Percentiles rank a stretch among this genome's conserved stretches.
phyloP scores from a whole-genome alignment of 768 basidiomycete species.

The Suillus spraguei region DNA sequence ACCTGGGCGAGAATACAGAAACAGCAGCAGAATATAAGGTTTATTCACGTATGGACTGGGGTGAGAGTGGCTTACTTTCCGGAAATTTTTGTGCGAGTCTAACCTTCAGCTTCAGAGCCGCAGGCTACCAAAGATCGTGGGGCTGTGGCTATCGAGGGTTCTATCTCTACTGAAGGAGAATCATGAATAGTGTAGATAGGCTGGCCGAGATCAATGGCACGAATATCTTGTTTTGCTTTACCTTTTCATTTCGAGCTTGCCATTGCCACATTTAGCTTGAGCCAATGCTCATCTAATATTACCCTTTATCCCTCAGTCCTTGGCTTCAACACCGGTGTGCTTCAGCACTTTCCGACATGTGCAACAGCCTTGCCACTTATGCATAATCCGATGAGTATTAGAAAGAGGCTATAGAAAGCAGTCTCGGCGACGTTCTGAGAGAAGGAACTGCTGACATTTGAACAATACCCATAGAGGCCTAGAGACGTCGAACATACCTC shows the following conservation, averaged over 20 bases:
- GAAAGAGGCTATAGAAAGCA: no score
- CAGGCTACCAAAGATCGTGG: conserved; percentile 48
- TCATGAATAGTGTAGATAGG: background rate
- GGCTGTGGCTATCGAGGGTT: conserved; percentile 45
- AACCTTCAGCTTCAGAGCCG: conserved; percentile 25
- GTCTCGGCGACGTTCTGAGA: no score
- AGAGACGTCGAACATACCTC: no score
- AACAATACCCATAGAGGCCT: no score
- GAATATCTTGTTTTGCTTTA: no score
- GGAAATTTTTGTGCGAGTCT: conserved; percentile 13
- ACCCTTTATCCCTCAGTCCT: background rate
- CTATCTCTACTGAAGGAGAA: conserved; percentile 25
- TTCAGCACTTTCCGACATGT: background rate
- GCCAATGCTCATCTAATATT: background rate
- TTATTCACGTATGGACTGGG: conserved; percentile 68
- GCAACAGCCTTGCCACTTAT: background rate
- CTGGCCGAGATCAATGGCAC: background rate
- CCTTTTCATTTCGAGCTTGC: background rate
- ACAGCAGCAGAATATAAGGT: conserved; percentile 27
- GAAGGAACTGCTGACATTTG: no score
- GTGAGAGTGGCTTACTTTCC: conserved; percentile 32
- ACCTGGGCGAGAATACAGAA: conserved; percentile 16
- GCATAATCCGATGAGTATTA: background rate
- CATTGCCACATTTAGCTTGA: background rate
- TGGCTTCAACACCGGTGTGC: background rate